Percentiles rank a stretch among this genome's conserved stretches.
Conservation (phyloP, 495 filamentous ascomycete genomes). For the Penicillium herquei region DNA sequence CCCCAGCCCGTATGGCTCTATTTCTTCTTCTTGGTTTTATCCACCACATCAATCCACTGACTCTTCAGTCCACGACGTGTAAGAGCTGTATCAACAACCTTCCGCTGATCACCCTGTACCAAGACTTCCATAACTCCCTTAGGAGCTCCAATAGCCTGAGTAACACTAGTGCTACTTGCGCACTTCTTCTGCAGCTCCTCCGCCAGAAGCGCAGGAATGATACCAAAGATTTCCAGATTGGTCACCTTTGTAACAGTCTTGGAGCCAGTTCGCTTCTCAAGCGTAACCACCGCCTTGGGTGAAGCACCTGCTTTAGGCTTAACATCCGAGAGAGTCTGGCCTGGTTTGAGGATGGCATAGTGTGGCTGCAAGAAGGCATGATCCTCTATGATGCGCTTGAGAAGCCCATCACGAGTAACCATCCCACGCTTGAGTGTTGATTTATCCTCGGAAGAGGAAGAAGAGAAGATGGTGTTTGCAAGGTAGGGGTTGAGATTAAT, state of each 20-base stretch:
- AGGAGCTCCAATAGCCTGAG: conserved; percentile 59
- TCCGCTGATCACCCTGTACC: conserved; percentile 67
- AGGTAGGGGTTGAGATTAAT: conserved; percentile 63
- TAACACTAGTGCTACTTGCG: conserved; percentile 67
- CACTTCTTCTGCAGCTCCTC: conserved; percentile 72
- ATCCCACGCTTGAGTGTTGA: conserved; percentile 56
- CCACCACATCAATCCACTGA: conserved; percentile 62
- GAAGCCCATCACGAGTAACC: conserved; percentile 61
- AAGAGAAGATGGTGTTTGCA: conserved; percentile 58
- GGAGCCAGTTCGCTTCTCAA: conserved; percentile 66
- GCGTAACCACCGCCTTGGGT: conserved; percentile 57
- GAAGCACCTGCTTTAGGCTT: conserved; percentile 62
- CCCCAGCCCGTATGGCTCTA: conserved; percentile 9
- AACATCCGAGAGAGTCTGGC: conserved; percentile 47
- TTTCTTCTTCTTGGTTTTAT: conserved; percentile 74
- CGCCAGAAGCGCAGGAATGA: conserved; percentile 59
- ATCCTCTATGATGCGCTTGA: conserved; percentile 56
- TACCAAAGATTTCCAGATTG: conserved; percentile 61
- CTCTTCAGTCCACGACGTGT: conserved; percentile 56
- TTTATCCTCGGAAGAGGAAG: conserved; percentile 51
- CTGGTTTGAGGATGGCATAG: conserved; percentile 56
- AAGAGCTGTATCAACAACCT: conserved; percentile 59
- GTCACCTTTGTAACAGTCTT: conserved; percentile 67
- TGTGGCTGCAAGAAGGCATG: conserved; percentile 46
- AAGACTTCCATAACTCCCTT: conserved; percentile 68